phyloP scores from a whole-genome alignment of 2,329 filamentous ascomycete species.

The Kalmusia sp. region DNA sequence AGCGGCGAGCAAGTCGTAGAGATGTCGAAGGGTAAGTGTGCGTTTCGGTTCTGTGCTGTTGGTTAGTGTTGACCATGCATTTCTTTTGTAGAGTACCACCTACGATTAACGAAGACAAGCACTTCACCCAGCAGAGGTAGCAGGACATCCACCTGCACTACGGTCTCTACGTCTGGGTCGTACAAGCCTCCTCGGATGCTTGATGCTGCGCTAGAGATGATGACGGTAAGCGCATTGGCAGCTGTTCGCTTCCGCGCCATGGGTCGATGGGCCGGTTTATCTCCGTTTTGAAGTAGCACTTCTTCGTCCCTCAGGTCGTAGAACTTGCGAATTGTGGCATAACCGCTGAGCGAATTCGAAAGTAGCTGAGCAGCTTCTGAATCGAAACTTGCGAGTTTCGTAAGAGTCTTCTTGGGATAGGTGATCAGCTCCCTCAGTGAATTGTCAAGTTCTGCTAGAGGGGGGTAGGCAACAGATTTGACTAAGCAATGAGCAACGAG shows the following conservation, averaged over 20 bases:
- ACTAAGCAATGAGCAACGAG: conserved; percentile 87
- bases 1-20: conserved; percentile 77
- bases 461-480: conserved; percentile 81
- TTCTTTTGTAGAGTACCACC: conserved; percentile 28
- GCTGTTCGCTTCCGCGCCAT: conserved; percentile 72
- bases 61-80: conserved; percentile 4
- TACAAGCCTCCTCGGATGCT: conserved; percentile 91
- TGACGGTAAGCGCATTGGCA: conserved; percentile 77
- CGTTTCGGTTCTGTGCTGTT: conserved; percentile 56
- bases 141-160: conserved; percentile 87
- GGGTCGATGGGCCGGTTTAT: conserved; percentile 56
- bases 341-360: conserved; percentile 86
- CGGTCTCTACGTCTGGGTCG: conserved; percentile 79
- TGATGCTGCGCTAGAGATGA: conserved; percentile 85
- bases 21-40: conserved; percentile 73
- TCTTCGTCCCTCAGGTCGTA: conserved; percentile 85
- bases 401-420: conserved; percentile 74
- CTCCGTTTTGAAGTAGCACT: conserved; percentile 44
- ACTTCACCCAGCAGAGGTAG: conserved; percentile 84
- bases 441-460: conserved; percentile 73
- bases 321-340: conserved; percentile 88
- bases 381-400: conserved; percentile 75
- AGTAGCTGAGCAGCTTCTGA: conserved; percentile 82
- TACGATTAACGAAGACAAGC: conserved; percentile 74
- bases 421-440: conserved; percentile 74